A percentile compares a stretch with the other conserved stretches of the same genome.
Conservation (phyloP, 2,329 filamentous ascomycete species). For the Xylariales sp. region DNA sequence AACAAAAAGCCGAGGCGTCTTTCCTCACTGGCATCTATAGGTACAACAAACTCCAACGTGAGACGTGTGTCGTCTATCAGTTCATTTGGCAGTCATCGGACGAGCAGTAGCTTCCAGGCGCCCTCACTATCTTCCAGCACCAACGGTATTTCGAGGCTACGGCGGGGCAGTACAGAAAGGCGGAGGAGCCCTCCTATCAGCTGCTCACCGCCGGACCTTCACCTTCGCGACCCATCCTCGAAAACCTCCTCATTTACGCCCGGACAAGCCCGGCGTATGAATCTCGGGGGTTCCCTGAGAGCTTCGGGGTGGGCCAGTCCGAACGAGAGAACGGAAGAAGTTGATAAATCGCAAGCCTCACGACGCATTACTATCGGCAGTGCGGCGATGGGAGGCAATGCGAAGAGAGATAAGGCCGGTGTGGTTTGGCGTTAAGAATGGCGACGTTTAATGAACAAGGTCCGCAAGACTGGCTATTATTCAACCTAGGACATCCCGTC, state of each 20-base stretch:
- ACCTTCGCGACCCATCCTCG: constrained; percentile 50
- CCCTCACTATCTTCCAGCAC: constrained; percentile 59
- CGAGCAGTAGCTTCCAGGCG: constrained; percentile 50
- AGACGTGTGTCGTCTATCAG: constrained; percentile 61
- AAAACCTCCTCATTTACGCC: constrained; percentile 56
- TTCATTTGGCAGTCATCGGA: constrained; percentile 50
- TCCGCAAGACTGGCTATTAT: neutral
- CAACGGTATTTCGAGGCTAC: constrained; percentile 67
- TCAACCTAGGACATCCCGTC: constrained; percentile 5
- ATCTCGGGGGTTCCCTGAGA: constrained; percentile 55
- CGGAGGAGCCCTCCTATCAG: constrained; percentile 64
- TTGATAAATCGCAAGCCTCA: constrained; percentile 44
- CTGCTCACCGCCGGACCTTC: constrained; percentile 61
- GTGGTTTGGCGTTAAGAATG: constrained; percentile 44
- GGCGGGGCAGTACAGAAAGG: constrained; percentile 63
- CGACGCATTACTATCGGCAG: constrained; percentile 59
- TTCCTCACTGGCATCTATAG: constrained; percentile 51
- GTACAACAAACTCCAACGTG: constrained; percentile 45
- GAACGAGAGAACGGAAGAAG: constrained; percentile 39
- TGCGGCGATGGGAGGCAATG: constrained; percentile 45
- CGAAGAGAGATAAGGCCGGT: constrained; percentile 38
- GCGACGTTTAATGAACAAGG: constrained; percentile 13
- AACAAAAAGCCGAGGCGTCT: constrained; percentile 60
- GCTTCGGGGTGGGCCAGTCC: constrained; percentile 38
- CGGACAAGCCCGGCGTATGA: constrained; percentile 69